Evolutionary conservation across 2,329 filamentous ascomycete genomes (phyloP), one percentile per base, ranked within the genome.

Genomic region (Diaporthe australafricana): DNA sequence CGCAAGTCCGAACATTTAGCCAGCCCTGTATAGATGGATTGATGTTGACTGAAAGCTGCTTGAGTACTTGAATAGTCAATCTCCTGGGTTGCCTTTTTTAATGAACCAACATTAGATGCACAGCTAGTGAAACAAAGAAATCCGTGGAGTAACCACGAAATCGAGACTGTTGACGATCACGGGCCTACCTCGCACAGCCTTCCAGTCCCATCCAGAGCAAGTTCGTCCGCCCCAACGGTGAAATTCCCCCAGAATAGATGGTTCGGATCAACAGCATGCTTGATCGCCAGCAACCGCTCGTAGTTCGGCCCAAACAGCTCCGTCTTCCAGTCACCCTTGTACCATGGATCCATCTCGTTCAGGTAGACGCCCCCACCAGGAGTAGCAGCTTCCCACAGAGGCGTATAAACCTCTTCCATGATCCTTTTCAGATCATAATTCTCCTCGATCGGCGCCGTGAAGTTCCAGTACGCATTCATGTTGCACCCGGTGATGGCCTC

Each of bases 261-360:
- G 25, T 77, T 72, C 2, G 80, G 81, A 72, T 84, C 82, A n/a
- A 78, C 75, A 48, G 76, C 71, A 68, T 75, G 76, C 79, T 83
- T 81, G 53, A 79, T 73, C 5, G 74, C 69, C 11, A 78, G 75
- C 7, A 83, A 75, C 9, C 70, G 71, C 2, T 68, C 70, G 57
- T 83, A 83, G 8, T 72, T 70, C 17, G 55, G 68, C 16, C 81
- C 81, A 74, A 77, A 83, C 75, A 82, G 81, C 2, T 78, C 75
- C 57, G 77, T 70, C 72, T 79, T 77, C 77, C 79, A 83, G 55
- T 81, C 74, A 17, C 77, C 75, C 25, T 80, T 80, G 27, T 80
- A 78, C 3, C 77, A 74, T 69, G 83, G 79, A 12, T 77, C 81
- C 75, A 84, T 82, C 72, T 83, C 84, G 56, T 79, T 75, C 74